These are phyloP conservation scores for Apophysomyces sp. DNA, from an alignment of 371 early-diverging fungal species.

Conservation along the genomic window DNA sequence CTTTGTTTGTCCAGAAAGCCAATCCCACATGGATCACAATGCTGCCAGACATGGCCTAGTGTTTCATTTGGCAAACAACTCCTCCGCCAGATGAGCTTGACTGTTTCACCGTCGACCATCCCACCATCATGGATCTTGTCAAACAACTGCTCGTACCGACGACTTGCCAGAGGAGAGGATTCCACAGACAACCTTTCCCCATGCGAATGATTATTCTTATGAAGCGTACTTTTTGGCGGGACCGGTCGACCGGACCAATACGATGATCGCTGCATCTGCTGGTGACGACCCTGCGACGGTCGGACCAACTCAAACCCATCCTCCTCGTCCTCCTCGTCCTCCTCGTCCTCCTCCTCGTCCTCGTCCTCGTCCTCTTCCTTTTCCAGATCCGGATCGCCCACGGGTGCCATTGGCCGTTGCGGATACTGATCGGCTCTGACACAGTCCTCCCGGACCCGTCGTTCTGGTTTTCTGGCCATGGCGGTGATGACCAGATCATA, in stretches of 20 bases:
- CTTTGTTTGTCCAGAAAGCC: conserved; percentile 42
- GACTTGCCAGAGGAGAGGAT: not conserved
- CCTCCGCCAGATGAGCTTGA: conserved; percentile 34
- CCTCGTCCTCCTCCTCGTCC: not conserved
- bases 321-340: not conserved
- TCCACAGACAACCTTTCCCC: too few species aligned
- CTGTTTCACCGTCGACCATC: conserved; percentile 38
- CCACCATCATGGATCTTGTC: conserved; percentile 38
- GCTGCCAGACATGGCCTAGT: conserved; percentile 39
- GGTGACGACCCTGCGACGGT: not conserved
- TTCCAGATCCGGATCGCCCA: not conserved
- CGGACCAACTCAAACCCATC: not conserved
- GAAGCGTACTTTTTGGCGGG: too few species aligned
- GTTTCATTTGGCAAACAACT: conserved; percentile 32
- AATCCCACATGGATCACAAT: conserved; percentile 38
- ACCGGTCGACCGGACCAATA: too few species aligned
- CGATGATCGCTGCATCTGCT: not conserved
- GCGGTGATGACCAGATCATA: not conserved
- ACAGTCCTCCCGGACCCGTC: not conserved
- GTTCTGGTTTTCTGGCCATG: not conserved
- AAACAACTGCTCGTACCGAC: conserved; percentile 40
- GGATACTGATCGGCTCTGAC: not conserved
- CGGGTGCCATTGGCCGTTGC: not conserved
- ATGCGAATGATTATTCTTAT: not conserved
- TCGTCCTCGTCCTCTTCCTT: not conserved